These are phyloP conservation scores for Microbotryum lychnidis-dioicae DNA, from an alignment of 1,284 basidiomycete genomes.

Conservation along the genomic window DNA sequence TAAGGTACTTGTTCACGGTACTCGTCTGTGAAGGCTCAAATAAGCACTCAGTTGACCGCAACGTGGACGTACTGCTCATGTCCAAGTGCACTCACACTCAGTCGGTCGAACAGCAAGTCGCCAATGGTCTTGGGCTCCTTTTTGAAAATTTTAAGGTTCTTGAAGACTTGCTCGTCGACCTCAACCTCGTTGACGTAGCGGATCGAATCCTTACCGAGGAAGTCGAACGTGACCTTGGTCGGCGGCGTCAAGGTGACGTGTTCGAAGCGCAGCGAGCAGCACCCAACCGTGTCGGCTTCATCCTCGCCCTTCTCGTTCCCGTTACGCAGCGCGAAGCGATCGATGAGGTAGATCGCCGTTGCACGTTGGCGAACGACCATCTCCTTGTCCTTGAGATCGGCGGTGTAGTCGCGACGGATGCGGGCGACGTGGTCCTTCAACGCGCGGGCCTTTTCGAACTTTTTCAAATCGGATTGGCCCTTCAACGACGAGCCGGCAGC, in stretches of 20 bases:
- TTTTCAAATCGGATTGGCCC: conserved; percentile 89
- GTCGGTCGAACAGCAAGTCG: conserved; percentile 85
- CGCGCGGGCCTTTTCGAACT: conserved; percentile 93
- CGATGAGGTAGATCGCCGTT: conserved; percentile 95
- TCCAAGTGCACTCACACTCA: conserved; percentile 33
- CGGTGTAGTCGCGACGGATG: conserved; percentile 76
- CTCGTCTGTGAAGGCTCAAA: conserved; percentile 54
- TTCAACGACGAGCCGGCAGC: conserved; percentile 89
- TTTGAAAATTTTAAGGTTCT: conserved; percentile 79
- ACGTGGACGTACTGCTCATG: neutral
- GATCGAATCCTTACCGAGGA: conserved; percentile 95
- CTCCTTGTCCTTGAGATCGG: conserved; percentile 76
- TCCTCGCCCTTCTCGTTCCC: conserved; percentile 98
- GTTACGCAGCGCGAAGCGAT: conserved; percentile 85
- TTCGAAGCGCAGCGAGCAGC: conserved; percentile 88
- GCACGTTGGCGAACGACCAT: conserved; percentile 90
- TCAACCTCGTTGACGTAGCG: conserved; percentile 75
- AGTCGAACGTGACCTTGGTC: conserved; percentile 78
- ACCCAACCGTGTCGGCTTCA: conserved; percentile 94
- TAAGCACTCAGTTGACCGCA: neutral
- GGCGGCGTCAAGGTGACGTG: conserved; percentile 85
- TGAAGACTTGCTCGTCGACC: conserved; percentile 80
- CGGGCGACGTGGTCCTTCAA: conserved; percentile 83
- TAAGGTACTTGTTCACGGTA: conserved; percentile 79
- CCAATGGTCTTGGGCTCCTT: conserved; percentile 79